A percentile compares a stretch with the other conserved stretches of the same genome.
phyloP scores from a whole-genome alignment of 352 stramenopile species.

The Detonula confervacea region DNA sequence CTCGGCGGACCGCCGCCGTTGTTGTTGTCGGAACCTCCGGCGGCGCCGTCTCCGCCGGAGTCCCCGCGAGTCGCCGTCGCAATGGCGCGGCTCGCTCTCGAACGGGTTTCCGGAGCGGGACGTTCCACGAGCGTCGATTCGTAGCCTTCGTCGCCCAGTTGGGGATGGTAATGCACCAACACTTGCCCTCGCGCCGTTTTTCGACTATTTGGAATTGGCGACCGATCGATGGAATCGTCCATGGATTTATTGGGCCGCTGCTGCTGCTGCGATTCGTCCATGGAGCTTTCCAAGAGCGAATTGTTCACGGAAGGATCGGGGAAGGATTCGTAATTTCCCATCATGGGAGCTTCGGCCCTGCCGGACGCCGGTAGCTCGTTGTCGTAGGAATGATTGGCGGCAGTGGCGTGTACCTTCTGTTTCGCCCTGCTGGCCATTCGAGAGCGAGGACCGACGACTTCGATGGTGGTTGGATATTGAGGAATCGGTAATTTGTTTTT shows the following conservation, averaged over 20 bases:
- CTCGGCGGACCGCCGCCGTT: not conserved
- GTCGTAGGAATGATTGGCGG: too few relatives aligned
- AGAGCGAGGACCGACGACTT: conserved; percentile 15
- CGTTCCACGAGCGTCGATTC: conserved; percentile 55
- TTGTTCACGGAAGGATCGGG: conserved; percentile 10
- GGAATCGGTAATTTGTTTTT: not conserved
- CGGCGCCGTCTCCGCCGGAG: too few relatives aligned
- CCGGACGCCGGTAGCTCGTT: too few relatives aligned
- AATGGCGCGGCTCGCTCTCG: not conserved
- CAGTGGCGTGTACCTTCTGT: conserved; percentile 6
- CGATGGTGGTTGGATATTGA: conserved; percentile 11
- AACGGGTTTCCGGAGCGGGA: not conserved
- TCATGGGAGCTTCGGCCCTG: too few relatives aligned
- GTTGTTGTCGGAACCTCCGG: not conserved
- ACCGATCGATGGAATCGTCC: not conserved
- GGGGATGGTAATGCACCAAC: conserved; percentile 61
- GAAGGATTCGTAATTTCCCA: conserved; percentile 29
- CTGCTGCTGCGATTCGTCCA: conserved; percentile 2
- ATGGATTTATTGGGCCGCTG: too few relatives aligned
- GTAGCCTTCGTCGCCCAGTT: conserved; percentile 57
- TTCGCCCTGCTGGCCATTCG: not conserved
- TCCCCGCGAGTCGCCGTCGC: not conserved
- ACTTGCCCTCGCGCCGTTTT: conserved; percentile 28
- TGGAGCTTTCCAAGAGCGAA: conserved; percentile 5
- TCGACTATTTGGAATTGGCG: not conserved